Conservation (phyloP, 1,139 yeast genomes). For the Lodderomyces beijingensis region DNA sequence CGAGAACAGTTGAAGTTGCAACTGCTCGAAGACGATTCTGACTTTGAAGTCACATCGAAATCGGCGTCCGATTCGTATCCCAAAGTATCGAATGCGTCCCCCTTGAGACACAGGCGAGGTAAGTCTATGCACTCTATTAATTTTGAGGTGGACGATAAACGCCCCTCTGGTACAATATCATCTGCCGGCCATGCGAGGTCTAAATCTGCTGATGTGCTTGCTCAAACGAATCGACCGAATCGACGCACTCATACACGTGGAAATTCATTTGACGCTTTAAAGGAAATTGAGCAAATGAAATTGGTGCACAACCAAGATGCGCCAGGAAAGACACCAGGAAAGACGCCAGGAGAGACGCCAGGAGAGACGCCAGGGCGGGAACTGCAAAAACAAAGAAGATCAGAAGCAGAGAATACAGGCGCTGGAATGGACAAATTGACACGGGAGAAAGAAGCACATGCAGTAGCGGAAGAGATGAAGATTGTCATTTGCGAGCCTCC, state of each 20-base stretch:
- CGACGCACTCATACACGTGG: constrained; percentile 11
- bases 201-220: constrained; percentile 5
- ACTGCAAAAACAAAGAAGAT: too few relatives aligned
- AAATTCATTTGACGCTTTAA: constrained; percentile 12
- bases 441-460: neutral
- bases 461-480: constrained; percentile 13
- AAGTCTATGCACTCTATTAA: constrained; percentile 39
- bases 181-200: constrained; percentile 1
- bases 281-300: constrained; percentile 1
- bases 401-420: neutral
- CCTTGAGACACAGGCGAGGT: constrained; percentile 35
- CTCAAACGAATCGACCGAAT: neutral
- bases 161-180: neutral
- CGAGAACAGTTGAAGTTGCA: constrained; percentile 21
- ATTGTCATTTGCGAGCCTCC: constrained; percentile 40
- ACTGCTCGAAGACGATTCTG: constrained; percentile 26
- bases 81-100: constrained; percentile 16
- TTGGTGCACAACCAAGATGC: neutral
- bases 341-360: too few relatives aligned
- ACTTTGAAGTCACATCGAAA: constrained; percentile 23
- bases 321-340: neutral
- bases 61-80: constrained; percentile 12
- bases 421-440: neutral
- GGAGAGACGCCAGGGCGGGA: neutral
- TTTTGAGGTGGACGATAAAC: constrained; percentile 13